Conservation (phyloP, 148 eudicot genomes). For the Cornus suecica region DNA sequence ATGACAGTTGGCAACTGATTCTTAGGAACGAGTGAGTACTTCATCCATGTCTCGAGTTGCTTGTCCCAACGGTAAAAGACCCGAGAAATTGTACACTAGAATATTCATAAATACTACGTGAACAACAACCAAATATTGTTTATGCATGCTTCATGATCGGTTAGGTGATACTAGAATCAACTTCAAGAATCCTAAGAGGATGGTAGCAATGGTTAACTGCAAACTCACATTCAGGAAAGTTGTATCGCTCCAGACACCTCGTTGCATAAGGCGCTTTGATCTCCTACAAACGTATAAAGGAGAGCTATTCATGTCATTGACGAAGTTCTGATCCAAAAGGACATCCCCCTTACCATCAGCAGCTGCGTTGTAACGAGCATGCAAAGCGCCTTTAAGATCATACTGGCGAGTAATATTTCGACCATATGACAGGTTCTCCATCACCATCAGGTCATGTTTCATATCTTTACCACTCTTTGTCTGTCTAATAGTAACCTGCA, state of each 20-base stretch:
- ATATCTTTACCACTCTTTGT: slow-evolving; percentile 64
- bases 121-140: not conserved
- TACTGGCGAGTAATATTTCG: slow-evolving; percentile 65
- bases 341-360: slow-evolving; percentile 81
- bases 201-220: not conserved
- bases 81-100: not conserved
- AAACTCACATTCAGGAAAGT: slow-evolving; percentile 78
- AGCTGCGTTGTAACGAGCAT: slow-evolving; percentile 63
- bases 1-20: slow-evolving; percentile 75
- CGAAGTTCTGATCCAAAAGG: slow-evolving; percentile 88
- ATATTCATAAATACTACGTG: too few relatives aligned
- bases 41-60: slow-evolving; percentile 89
- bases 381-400: slow-evolving; percentile 93
- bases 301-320: slow-evolving; percentile 81
- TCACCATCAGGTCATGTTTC: slow-evolving; percentile 82
- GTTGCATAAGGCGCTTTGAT: slow-evolving; percentile 70
- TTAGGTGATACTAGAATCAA: too few relatives aligned
- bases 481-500: slow-evolving; percentile 64
- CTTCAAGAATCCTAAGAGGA: not conserved
- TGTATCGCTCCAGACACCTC: slow-evolving; percentile 94
- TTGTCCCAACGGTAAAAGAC: slow-evolving; percentile 56
- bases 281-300: slow-evolving; percentile 75
- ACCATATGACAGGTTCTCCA: slow-evolving; percentile 89
- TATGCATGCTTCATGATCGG: not conserved
- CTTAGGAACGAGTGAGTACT: slow-evolving; percentile 80